Evolutionary conservation across 140 eudicot genomes (phyloP), one percentile per base, ranked within the genome.

Genomic region (Oenanthe javanica): DNA sequence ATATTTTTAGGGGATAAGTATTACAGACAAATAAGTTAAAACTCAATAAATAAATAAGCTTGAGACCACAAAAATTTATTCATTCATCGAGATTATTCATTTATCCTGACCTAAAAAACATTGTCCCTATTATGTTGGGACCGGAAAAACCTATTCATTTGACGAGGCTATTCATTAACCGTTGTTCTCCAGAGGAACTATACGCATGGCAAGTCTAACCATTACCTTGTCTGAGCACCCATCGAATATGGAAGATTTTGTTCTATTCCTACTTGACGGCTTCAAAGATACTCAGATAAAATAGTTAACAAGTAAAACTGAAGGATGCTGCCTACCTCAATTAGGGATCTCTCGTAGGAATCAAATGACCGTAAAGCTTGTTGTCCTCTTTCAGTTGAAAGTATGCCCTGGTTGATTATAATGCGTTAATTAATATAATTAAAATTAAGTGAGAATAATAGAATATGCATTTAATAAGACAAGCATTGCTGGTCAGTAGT

Each of bases 331-430:
- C 97, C 97, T 92, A 95, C 99, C 97, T 95, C 93, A 73, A 95
- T 86, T 59, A 95, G 94, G 46, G 97, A 95, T 82, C 91, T 87
- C 85, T 92, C 97, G 78, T 86, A 85, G 31, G 97, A 84, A 92
- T 89, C 93, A 86, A 92, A 87, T 83, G 91, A 86, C 59, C 81
- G 80, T 76, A 92, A 83, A 85, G 96, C 89, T 76, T 84, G 85
- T 79, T 91, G 97, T 69, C 99, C 99, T 83, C 88, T 89, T 87
- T 95, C 97, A 75, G 99, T 95, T 79, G 97, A 95, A 79, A 95
- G 96, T 87, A 95, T 95, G 59, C 97, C 99, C 99, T 95, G 89
- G 61, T 69, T 57, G 50, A 81, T 64, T 47, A 67, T 31, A 48
- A 27, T 38, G 36, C 6, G 38, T 25, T 27, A 46, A 36, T 18